Percentiles rank a stretch among this genome's conserved stretches.
Conservation (phyloP, 306 rosid species). For the Gastrolobium bilobum region DNA sequence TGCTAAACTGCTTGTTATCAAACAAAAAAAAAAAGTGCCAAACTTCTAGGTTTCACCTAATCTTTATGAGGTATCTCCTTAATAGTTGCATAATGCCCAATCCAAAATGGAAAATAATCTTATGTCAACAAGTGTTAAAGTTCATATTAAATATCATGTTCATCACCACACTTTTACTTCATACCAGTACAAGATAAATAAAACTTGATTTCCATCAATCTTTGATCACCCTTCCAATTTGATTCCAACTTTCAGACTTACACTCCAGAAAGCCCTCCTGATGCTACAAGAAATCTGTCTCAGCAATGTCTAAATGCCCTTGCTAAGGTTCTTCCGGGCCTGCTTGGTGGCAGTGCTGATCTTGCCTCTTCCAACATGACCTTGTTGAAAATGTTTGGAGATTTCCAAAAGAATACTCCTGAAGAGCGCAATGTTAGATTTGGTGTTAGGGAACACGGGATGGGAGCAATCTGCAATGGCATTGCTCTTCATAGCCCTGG, state of each 20-base stretch:
- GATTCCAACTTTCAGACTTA: slow-evolving; percentile 70
- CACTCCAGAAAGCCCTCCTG: slow-evolving; percentile 92
- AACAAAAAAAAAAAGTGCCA: too few species aligned
- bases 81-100: not conserved
- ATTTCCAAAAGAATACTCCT: slow-evolving; percentile 95
- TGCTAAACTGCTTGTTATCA: too few species aligned
- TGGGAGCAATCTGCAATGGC: slow-evolving; percentile 97
- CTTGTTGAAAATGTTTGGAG: slow-evolving; percentile 83
- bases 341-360: slow-evolving; percentile 97
- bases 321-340: slow-evolving; percentile 87
- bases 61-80: slow-evolving; percentile 11
- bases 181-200: not conserved
- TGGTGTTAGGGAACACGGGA: slow-evolving; percentile 96
- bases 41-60: slow-evolving; percentile 35
- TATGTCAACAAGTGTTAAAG: slow-evolving; percentile 8
- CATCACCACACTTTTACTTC: slow-evolving; percentile 30
- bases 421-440: slow-evolving; percentile 97
- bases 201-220: not conserved
- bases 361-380: slow-evolving; percentile 99
- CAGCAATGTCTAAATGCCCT: slow-evolving; percentile 90
- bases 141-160: not conserved
- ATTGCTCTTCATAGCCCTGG: slow-evolving; percentile 97
- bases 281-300: slow-evolving; percentile 94
- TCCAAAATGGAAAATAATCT: slow-evolving; percentile 8
- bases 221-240: slow-evolving; percentile 37